Evolutionary conservation across 345 rosid genomes (phyloP), one percentile per base, ranked within the genome.

Genomic region (Anacardium occidentale): DNA sequence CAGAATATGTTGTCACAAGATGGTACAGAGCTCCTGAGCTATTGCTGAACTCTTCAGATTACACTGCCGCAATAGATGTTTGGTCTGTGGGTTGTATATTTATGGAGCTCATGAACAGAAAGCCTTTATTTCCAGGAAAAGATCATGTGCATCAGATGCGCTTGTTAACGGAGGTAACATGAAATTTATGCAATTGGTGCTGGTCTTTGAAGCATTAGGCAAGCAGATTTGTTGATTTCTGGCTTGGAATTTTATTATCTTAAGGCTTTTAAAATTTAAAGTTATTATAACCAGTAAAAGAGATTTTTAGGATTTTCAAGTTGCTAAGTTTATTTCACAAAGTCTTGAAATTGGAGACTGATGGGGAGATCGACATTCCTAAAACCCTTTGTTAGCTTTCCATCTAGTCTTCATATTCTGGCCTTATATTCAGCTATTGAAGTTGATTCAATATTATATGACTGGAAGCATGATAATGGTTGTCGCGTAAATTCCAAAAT

Each of bases 61-160:
- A 96, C 73, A 93, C 94, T 15, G 91, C 95, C 21, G 88, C 99
- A 40, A 96, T 93, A 11, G 99, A 96, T 83, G 97, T 96, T 53
- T 96, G 98, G 99, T 96, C 99, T 65, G 99, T 93, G 13, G 99
- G 99, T 64, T 96, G 99, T 83, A 86, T 96, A 75, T 96, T 77
- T 72, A 85, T 96, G 99, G 99, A 96, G 86, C 96, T 96, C 26
- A 86, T 93, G 97, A 93, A 96, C 64, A 79, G 97, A 76, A 96
- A 81, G 55, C 97, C 99, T 77, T 53, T 96, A 75, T 96, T 93
- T 72, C 99, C 98, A 0, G 99, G 99, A 65, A 96, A 24, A 74
- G 99, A 96, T 78, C 97, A 91, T 45, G 92, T 91, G 45, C 99
- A 91, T 79, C 97, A 96, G 85, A 88, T 96, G 97, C 94, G 90